Conservation (phyloP, 139 green algal species). For the Pseudopediastrum boryanum region DNA sequence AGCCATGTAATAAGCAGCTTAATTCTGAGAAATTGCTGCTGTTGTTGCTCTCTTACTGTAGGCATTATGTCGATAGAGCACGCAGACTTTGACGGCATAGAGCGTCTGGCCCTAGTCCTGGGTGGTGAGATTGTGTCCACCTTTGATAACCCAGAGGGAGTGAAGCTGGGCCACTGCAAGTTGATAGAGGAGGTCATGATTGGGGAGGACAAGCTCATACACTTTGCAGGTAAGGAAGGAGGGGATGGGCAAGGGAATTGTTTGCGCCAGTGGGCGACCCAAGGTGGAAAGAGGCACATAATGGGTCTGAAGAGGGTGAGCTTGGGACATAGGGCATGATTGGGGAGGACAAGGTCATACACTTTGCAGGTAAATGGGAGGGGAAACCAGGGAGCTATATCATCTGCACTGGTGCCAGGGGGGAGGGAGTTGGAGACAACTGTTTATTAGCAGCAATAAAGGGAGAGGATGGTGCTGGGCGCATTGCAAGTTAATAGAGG, state of each 20-base stretch:
- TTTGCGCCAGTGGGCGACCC: too few species aligned
- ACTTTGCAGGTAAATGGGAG: constrained; percentile 78
- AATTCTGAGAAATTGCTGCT: background rate
- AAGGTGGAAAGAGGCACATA: too few species aligned
- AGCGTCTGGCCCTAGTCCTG: constrained; percentile 96
- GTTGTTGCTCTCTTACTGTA: background rate
- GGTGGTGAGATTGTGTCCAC: constrained; percentile 97
- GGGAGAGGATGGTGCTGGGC: too few species aligned
- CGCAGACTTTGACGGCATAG: constrained; percentile 86
- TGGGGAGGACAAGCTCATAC: constrained; percentile 93
- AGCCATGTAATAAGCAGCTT: too few species aligned
- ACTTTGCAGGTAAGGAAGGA: constrained; percentile 79
- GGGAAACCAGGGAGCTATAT: too few species aligned
- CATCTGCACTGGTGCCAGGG: too few species aligned
- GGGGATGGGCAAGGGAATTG: background rate
- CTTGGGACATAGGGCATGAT: constrained; percentile 99
- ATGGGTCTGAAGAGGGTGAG: too few species aligned
- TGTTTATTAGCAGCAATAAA: too few species aligned
- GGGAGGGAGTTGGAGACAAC: too few species aligned
- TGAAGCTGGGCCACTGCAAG: constrained; percentile 90
- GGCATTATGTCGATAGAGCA: constrained; percentile 70
- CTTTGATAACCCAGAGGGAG: constrained; percentile 87
- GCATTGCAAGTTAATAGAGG: constrained; percentile 89
- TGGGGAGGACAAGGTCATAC: constrained; percentile 93
- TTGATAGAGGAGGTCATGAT: constrained; percentile 98